These are phyloP conservation scores for Botrytis squamosa DNA, from an alignment of 2,329 filamentous ascomycete species.

Conservation along the genomic window DNA sequence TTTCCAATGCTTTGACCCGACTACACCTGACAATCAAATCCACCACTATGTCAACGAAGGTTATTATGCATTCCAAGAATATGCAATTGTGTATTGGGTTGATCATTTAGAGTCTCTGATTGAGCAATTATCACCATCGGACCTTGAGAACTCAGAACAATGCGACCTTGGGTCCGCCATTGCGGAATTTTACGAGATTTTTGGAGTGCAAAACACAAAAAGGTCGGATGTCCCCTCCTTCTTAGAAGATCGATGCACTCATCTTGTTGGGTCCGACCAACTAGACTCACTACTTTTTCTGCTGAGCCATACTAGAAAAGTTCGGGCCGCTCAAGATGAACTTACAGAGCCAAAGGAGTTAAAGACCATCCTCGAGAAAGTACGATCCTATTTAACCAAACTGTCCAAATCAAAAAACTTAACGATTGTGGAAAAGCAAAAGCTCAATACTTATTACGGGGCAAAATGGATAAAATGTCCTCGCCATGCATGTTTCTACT, in stretches of 20 bases:
- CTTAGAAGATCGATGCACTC: not conserved
- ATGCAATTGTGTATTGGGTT: slow-evolving; percentile 37
- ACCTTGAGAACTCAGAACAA: slow-evolving; percentile 23
- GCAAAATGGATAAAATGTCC: slow-evolving; percentile 42
- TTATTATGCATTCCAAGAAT: slow-evolving; percentile 37
- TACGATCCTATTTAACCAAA: slow-evolving; percentile 12
- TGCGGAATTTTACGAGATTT: slow-evolving; percentile 12
- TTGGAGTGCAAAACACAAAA: not conserved
- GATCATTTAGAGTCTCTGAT: slow-evolving; percentile 29
- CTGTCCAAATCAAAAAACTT: not conserved
- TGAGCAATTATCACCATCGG: not conserved
- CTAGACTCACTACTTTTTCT: not conserved
- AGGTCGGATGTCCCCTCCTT: not conserved
- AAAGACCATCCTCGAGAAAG: not conserved
- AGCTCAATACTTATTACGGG: slow-evolving; percentile 38
- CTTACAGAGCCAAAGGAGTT: not conserved
- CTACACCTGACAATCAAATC: slow-evolving; percentile 9
- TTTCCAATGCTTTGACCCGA: slow-evolving; percentile 33
- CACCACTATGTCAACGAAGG: slow-evolving; percentile 22
- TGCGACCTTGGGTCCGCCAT: slow-evolving; percentile 27
- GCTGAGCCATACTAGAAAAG: slow-evolving; percentile 9
- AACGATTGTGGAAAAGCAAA: not conserved
- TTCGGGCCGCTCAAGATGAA: not conserved
- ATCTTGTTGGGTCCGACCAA: not conserved
- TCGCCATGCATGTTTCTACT: slow-evolving; percentile 43